These are phyloP conservation scores for Trypanosoma vivax DNA, from an alignment of 208 protist species.

Conservation along the genomic window DNA sequence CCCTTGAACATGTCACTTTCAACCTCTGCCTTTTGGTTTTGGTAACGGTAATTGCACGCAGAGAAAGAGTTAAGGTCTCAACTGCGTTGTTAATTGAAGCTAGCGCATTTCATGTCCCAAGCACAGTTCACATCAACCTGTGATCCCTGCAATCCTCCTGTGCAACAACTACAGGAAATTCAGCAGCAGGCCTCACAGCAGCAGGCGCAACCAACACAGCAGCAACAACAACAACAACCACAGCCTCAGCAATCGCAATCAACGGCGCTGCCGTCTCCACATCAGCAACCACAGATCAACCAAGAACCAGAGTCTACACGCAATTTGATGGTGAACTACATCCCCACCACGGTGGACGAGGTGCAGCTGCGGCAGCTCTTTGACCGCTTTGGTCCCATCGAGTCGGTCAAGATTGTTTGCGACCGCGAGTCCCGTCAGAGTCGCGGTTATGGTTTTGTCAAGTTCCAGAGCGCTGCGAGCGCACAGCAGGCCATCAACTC, in stretches of 20 bases:
- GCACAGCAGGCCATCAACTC: slow-evolving; percentile 70
- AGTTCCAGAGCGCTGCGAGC: slow-evolving; percentile 66
- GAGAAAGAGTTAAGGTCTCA: no score
- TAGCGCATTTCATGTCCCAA: slow-evolving; percentile 10
- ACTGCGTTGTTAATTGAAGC: no score
- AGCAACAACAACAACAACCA: background rate
- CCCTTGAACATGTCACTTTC: no score
- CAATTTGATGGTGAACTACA: slow-evolving; percentile 90
- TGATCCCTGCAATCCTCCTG: slow-evolving; percentile 13
- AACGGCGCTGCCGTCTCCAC: slow-evolving; percentile 1
- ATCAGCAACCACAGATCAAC: slow-evolving; percentile 30
- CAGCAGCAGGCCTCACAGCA: no score
- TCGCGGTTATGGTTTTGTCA: slow-evolving; percentile 88
- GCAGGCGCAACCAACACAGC: no score
- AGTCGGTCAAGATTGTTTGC: slow-evolving; percentile 85
- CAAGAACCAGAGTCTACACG: slow-evolving; percentile 63
- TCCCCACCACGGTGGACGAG: slow-evolving; percentile 80
- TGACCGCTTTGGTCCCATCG: slow-evolving; percentile 76
- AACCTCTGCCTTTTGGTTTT: no score
- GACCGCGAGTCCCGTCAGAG: slow-evolving; percentile 81
- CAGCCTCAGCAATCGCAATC: slow-evolving; percentile 27
- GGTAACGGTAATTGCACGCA: no score
- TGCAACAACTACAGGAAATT: slow-evolving; percentile 1
- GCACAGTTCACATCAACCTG: slow-evolving; percentile 17
- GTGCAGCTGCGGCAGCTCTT: slow-evolving; percentile 80